A percentile compares a stretch with the other conserved stretches of the same genome.
phyloP scores from a whole-genome alignment of 495 filamentous ascomycete genomes.

The Podospora anserina region DNA sequence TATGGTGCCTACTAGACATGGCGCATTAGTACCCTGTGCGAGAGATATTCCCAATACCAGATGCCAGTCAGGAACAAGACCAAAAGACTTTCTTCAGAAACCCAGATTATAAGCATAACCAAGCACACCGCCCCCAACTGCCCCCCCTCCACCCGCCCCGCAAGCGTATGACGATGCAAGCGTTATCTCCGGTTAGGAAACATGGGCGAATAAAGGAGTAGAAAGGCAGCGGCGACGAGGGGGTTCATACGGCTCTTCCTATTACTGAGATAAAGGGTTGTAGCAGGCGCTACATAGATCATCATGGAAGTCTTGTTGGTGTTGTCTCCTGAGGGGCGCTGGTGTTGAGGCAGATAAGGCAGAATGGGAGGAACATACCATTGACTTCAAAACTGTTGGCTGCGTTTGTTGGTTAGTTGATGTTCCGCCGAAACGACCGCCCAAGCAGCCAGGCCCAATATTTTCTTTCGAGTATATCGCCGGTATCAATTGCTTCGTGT shows the following conservation, averaged over 20 bases:
- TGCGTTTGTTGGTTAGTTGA: not conserved
- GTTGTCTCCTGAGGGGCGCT: not conserved
- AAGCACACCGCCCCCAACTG: conserved; percentile 32
- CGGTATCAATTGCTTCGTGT: not conserved
- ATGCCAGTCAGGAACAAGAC: conserved; percentile 3
- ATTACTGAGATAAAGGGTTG: conserved; percentile 42
- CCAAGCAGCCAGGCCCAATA: not conserved
- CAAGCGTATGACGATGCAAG: conserved; percentile 51
- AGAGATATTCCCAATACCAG: not conserved
- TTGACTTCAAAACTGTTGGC: not conserved
- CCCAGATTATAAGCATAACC: conserved; percentile 49
- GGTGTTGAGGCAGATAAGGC: not conserved
- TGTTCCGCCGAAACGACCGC: not conserved
- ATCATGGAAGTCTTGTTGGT: conserved; percentile 36
- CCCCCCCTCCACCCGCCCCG: conserved; percentile 29
- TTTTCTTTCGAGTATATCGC: not conserved
- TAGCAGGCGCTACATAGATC: conserved; percentile 48
- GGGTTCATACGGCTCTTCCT: conserved; percentile 56
- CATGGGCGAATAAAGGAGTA: conserved; percentile 9
- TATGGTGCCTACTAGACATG: not conserved
- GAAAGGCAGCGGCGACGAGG: conserved; percentile 19
- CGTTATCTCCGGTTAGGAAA: conserved; percentile 19
- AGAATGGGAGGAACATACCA: not conserved
- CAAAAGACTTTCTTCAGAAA: conserved; percentile 43
- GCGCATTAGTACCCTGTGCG: conserved; percentile 11